Percentiles rank a stretch among this genome's conserved stretches.
These are phyloP conservation scores for Royoungia palumana DNA, from an alignment of 768 basidiomycete species.

Conservation along the genomic window DNA sequence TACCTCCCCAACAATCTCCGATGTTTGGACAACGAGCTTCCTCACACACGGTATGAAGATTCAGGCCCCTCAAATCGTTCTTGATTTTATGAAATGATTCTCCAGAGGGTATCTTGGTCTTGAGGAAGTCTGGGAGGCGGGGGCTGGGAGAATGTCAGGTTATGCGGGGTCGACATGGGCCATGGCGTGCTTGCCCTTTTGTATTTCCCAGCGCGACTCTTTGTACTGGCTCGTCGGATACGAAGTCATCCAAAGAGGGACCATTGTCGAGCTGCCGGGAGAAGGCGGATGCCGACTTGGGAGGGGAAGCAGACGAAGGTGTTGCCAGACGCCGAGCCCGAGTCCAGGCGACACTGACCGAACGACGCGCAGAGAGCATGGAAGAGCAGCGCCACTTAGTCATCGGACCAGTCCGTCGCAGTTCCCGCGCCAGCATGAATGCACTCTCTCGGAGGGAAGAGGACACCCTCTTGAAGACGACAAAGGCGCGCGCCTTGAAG, in stretches of 20 bases:
- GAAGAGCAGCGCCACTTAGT: neutral
- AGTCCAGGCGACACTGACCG: neutral
- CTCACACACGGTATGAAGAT: slow-evolving; percentile 95
- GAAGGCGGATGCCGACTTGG: slow-evolving; percentile 43
- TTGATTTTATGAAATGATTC: slow-evolving; percentile 89
- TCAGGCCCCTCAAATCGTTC: slow-evolving; percentile 88
- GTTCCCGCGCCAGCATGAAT: slow-evolving; percentile 51
- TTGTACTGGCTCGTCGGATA: slow-evolving; percentile 53
- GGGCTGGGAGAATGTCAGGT: slow-evolving; percentile 46
- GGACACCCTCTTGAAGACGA: slow-evolving; percentile 77
- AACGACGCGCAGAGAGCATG: slow-evolving; percentile 8
- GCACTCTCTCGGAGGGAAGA: slow-evolving; percentile 85
- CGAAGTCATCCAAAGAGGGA: slow-evolving; percentile 78
- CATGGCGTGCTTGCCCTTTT: slow-evolving; percentile 48
- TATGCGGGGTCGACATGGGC: neutral
- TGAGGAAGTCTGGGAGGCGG: slow-evolving; percentile 81
- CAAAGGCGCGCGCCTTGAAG: slow-evolving; percentile 73
- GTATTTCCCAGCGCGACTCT: slow-evolving; percentile 71
- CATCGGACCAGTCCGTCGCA: neutral
- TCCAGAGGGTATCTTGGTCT: slow-evolving; percentile 90
- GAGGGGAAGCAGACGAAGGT: slow-evolving; percentile 31
- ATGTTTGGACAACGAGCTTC: slow-evolving; percentile 99
- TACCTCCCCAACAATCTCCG: slow-evolving; percentile 99
- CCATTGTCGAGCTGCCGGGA: slow-evolving; percentile 55
- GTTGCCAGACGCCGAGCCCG: slow-evolving; percentile 47